Evolutionary conservation across 2,329 filamentous ascomycete genomes (phyloP).

Genomic region (Diaporthe destruens): DNA sequence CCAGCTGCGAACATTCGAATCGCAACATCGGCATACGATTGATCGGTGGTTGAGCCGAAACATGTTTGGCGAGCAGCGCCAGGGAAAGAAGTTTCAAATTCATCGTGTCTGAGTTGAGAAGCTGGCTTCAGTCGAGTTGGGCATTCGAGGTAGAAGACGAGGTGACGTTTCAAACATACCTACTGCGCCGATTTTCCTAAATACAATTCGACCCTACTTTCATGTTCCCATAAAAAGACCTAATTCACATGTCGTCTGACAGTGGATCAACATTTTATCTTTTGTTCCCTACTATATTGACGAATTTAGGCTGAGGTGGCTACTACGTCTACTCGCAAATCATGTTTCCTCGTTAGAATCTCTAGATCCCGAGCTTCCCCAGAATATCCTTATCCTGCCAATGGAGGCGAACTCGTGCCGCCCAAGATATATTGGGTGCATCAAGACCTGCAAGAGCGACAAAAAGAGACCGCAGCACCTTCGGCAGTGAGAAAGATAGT

Average conservation of each 20-base stretch:
- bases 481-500: not conserved
- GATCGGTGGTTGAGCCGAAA: not conserved
- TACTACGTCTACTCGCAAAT: slow-evolving; percentile 16
- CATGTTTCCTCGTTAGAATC: not conserved
- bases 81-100: not conserved
- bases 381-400: not conserved
- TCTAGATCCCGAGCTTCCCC: not conserved
- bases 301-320: slow-evolving; percentile 25
- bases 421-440: not conserved
- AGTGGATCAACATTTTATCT: not conserved
- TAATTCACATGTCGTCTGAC: not conserved
- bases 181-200: not conserved
- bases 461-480: not conserved
- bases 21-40: slow-evolving; percentile 42
- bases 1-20: slow-evolving; percentile 63
- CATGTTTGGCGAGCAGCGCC: slow-evolving; percentile 2
- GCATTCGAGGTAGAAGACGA: slow-evolving; percentile 3
- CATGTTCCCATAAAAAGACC: not conserved
- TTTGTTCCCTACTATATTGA: slow-evolving; percentile 1
- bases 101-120: not conserved
- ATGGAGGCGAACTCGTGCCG: not conserved
- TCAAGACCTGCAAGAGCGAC: not conserved
- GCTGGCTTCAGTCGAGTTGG: not conserved
- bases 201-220: not conserved
- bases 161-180: not conserved